Conservation (phyloP, 331 rosid genomes). For the Prunus yedoensis region DNA sequence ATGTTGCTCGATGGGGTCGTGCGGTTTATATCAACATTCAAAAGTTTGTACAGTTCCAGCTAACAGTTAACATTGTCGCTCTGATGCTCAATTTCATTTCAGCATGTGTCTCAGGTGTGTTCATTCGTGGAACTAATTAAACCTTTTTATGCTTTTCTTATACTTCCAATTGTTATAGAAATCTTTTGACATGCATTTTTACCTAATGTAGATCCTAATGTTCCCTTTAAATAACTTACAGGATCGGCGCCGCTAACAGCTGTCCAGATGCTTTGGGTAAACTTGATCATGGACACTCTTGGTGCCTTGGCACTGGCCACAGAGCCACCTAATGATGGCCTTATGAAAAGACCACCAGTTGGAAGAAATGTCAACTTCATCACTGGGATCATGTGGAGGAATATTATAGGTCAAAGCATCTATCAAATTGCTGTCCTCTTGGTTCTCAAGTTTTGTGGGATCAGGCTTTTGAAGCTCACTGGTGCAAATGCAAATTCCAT, state of each 20-base stretch:
- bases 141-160: not conserved
- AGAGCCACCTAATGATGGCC: conserved; percentile 79
- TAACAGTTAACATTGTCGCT: conserved; percentile 92
- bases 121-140: not conserved
- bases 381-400: conserved; percentile 80
- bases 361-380: conserved; percentile 70
- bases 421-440: conserved; percentile 69
- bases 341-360: conserved; percentile 77
- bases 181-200: not conserved
- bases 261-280: conserved; percentile 98
- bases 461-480: conserved; percentile 43
- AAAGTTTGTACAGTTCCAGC: conserved; percentile 94
- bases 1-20: conserved; percentile 83
- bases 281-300: conserved; percentile 94
- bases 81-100: conserved; percentile 79
- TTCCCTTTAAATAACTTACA: conserved; percentile 30
- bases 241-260: conserved; percentile 90
- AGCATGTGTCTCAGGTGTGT: conserved; percentile 67
- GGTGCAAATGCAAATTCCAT: conserved; percentile 44
- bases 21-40: conserved; percentile 84
- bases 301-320: conserved; percentile 94
- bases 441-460: conserved; percentile 57
- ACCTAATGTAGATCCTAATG: not conserved
- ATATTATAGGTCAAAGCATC: conserved; percentile 76
- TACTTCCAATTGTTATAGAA: not conserved